Percentiles rank a stretch among this genome's conserved stretches.
Evolutionary conservation across 1,139 yeast genomes (phyloP).

Genomic region (Saccharomyces hybrid): DNA sequence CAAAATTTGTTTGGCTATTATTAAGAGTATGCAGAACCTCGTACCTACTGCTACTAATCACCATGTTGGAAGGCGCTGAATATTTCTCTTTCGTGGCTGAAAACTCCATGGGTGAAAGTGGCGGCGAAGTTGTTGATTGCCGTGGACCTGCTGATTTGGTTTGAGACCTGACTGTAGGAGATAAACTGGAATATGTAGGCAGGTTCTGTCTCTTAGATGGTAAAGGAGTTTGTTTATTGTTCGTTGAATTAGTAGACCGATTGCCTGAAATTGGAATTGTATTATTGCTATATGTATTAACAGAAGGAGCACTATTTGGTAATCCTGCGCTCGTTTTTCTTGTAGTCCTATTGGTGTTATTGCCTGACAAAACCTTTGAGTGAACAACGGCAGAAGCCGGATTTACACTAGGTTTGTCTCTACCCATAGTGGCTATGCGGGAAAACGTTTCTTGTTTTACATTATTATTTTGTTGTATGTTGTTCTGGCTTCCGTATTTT

Average conservation of each 20-base stretch:
- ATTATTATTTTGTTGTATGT: neutral
- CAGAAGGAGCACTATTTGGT: neutral
- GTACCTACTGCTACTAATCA: constrained; percentile 30
- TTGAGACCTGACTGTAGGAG: neutral
- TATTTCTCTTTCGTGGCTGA: constrained; percentile 9
- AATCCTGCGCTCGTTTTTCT: neutral
- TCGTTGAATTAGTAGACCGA: neutral
- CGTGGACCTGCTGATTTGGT: neutral
- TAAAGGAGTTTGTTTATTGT: neutral
- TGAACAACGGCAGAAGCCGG: neutral
- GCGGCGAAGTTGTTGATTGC: constrained; percentile 2
- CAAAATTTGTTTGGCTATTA: constrained; percentile 9
- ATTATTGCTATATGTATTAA: neutral
- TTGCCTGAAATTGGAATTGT: neutral
- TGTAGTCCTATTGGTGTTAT: neutral
- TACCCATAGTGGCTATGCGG: neutral
- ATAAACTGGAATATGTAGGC: neutral
- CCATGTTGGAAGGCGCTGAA: constrained; percentile 18
- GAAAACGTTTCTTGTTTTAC: neutral
- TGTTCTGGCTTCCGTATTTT: neutral
- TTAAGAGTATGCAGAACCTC: constrained; percentile 26
- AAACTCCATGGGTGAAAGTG: constrained; percentile 4
- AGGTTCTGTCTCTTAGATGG: neutral
- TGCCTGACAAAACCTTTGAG: neutral
- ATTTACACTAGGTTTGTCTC: neutral